Conservation (phyloP, 805 yeast species). For the Saccharomyces eubayanus region DNA sequence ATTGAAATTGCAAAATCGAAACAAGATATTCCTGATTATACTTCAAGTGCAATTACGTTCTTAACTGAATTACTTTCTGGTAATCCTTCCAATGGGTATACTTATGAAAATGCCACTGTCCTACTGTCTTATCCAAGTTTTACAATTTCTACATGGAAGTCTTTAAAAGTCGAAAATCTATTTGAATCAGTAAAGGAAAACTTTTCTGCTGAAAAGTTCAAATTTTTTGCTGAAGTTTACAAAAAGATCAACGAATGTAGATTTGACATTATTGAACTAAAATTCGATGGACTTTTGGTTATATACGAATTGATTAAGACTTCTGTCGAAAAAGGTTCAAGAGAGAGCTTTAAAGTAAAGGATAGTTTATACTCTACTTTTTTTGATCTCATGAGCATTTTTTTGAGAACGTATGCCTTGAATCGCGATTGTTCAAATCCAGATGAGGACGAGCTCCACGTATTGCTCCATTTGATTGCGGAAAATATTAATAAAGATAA, state of each 20-base stretch:
- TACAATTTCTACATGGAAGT: constrained; percentile 21
- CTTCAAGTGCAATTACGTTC: constrained; percentile 15
- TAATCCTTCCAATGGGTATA: constrained; percentile 1
- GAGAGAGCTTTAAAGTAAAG: constrained; percentile 21
- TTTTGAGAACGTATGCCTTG: constrained; percentile 17
- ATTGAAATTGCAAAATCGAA: constrained; percentile 24
- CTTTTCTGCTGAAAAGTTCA: constrained; percentile 22
- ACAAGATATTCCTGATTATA: constrained; percentile 5
- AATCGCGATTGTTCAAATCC: neutral
- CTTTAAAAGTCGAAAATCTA: constrained; percentile 12
- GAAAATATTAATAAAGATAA: constrained; percentile 18
- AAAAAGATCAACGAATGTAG: constrained; percentile 9
- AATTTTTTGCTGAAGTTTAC: constrained; percentile 24
- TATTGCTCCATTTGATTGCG: constrained; percentile 12
- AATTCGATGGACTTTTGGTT: constrained; percentile 9
- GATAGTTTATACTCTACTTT: constrained; percentile 25
- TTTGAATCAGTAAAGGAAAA: constrained; percentile 7
- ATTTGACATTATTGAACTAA: constrained; percentile 1
- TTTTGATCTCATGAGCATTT: constrained; percentile 18
- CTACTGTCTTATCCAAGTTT: constrained; percentile 19
- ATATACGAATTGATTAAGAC: constrained; percentile 10
- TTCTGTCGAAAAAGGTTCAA: neutral
- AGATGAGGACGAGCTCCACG: constrained; percentile 9
- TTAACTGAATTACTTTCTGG: constrained; percentile 23
- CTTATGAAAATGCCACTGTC: neutral